Percentiles rank a stretch among this genome's conserved stretches.
phyloP scores from a whole-genome alignment of 306 rosid genomes.

The Ammopiptanthus mongolicus region DNA sequence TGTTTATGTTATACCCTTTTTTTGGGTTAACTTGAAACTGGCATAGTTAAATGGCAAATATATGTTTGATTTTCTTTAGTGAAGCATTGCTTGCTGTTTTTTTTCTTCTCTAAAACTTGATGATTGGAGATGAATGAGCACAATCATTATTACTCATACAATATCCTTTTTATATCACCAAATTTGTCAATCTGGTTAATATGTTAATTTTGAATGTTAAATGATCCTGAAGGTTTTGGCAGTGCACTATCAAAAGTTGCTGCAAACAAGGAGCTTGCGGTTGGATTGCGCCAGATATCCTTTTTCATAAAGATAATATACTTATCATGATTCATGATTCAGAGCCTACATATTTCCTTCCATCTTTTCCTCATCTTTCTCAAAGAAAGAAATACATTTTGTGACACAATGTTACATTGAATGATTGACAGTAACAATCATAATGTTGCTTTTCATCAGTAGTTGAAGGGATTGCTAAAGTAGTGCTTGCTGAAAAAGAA shows the following conservation, averaged over 20 bases:
- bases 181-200: not conserved
- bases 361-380: not conserved
- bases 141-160: not conserved
- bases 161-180: not conserved
- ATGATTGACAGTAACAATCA: not conserved
- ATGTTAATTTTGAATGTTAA: conserved; percentile 20
- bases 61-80: not conserved
- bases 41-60: not conserved
- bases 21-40: not conserved
- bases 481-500: not conserved
- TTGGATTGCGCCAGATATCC: conserved; percentile 98
- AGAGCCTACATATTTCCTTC: not conserved
- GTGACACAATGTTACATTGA: not conserved
- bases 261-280: conserved; percentile 64
- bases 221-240: conserved; percentile 71
- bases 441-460: not conserved
- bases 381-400: not conserved
- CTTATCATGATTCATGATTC: not conserved
- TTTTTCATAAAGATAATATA: conserved; percentile 19
- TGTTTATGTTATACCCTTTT: not conserved
- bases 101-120: not conserved
- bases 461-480: conserved; percentile 1
- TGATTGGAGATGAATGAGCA: not conserved
- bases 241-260: conserved; percentile 79
- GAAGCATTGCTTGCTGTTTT: not conserved